These are phyloP conservation scores for Galerina marginata DNA, from an alignment of 768 basidiomycete genomes.

Conservation along the genomic window DNA sequence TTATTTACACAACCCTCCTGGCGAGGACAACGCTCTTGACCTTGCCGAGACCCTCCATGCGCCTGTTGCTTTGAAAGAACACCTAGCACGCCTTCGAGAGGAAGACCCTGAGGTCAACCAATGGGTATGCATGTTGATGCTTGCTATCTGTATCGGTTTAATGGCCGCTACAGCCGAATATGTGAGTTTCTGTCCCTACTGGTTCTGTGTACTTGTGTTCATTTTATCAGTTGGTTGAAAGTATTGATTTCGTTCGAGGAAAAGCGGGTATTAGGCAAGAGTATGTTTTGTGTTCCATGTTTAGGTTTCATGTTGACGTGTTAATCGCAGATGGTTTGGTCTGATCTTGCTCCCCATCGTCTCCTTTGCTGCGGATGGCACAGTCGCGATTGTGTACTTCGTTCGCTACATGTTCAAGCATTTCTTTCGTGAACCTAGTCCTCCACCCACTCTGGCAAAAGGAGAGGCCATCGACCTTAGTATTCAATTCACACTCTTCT, in stretches of 20 bases:
- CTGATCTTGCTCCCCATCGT: constrained; percentile 73
- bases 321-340: constrained; percentile 65
- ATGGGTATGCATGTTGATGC: constrained; percentile 61
- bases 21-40: constrained; percentile 51
- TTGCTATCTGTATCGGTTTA: constrained; percentile 57
- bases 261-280: constrained; percentile 52
- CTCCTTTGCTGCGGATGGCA: constrained; percentile 75
- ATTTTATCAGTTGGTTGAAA: constrained; percentile 59
- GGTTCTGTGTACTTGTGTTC: not conserved
- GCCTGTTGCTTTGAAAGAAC: constrained; percentile 47
- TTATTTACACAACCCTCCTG: constrained; percentile 75
- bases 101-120: constrained; percentile 65
- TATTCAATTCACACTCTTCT: constrained; percentile 79
- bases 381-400: constrained; percentile 64
- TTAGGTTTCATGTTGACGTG: not conserved
- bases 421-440: constrained; percentile 42
- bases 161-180: constrained; percentile 77
- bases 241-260: constrained; percentile 59
- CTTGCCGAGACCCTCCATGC: constrained; percentile 44
- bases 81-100: constrained; percentile 38
- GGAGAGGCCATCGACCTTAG: constrained; percentile 76
- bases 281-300: constrained; percentile 36
- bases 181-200: constrained; percentile 37
- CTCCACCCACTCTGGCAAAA: constrained; percentile 65
- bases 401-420: constrained; percentile 46